A percentile compares a stretch with the other conserved stretches of the same genome.
These are phyloP conservation scores for Leptodontidium sp. DNA, from an alignment of 2,329 filamentous ascomycete genomes.

Conservation along the genomic window DNA sequence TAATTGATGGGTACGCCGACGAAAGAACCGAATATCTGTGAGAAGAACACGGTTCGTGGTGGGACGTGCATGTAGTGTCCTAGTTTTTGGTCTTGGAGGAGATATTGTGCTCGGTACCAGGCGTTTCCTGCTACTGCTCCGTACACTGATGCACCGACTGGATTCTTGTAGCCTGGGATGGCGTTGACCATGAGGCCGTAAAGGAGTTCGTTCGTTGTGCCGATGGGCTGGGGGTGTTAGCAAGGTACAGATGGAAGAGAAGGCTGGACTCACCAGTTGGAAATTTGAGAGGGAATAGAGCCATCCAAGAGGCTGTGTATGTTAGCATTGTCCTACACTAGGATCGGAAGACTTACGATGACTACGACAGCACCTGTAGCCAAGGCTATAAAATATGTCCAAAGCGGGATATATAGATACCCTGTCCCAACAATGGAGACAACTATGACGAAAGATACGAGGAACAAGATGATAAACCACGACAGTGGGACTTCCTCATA, in stretches of 20 bases:
- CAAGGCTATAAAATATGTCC: conserved; percentile 66
- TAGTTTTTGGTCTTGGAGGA: conserved; percentile 70
- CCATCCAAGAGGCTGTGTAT: conserved; percentile 58
- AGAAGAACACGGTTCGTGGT: conserved; percentile 66
- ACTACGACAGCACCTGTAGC: conserved; percentile 63
- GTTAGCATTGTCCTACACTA: background rate
- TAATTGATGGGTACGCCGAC: conserved; percentile 69
- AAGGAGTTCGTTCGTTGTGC: conserved; percentile 66
- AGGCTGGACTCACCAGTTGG: conserved; percentile 46
- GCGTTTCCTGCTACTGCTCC: conserved; percentile 67
- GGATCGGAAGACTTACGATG: conserved; percentile 42
- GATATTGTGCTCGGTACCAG: conserved; percentile 65
- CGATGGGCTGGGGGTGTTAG: conserved; percentile 54
- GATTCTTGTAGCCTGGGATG: conserved; percentile 60
- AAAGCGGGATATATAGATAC: conserved; percentile 65
- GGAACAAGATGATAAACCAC: conserved; percentile 64
- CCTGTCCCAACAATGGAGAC: conserved; percentile 59
- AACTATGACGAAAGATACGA: conserved; percentile 57
- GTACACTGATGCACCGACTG: conserved; percentile 64
- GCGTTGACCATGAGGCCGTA: conserved; percentile 67
- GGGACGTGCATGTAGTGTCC: conserved; percentile 70
- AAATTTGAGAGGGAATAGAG: conserved; percentile 67
- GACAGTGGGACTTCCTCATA: conserved; percentile 66
- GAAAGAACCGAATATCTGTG: conserved; percentile 65
- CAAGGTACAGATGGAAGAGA: background rate